These are phyloP conservation scores for Colletotrichum theobromicola DNA, from an alignment of 2,329 filamentous ascomycete genomes.

Conservation along the genomic window DNA sequence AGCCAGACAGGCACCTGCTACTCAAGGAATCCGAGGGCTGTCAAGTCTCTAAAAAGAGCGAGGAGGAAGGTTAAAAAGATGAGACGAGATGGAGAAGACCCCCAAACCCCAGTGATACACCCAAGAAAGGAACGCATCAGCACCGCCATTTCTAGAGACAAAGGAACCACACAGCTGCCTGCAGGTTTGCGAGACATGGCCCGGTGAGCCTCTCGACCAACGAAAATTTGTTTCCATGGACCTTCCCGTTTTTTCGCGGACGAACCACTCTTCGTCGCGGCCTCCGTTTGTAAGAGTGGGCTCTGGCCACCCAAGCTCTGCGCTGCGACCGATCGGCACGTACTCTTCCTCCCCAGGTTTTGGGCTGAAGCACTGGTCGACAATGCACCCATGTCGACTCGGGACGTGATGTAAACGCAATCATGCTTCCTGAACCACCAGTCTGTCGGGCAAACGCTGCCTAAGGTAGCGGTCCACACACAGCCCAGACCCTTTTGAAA, in stretches of 20 bases:
- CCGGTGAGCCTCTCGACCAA: not conserved
- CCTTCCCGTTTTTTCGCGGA: not conserved
- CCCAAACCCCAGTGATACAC: conserved; percentile 1
- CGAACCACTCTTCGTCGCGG: not conserved
- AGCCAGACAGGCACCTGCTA: not conserved
- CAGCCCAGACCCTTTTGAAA: not conserved
- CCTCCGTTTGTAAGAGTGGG: not conserved
- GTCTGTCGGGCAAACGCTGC: not conserved
- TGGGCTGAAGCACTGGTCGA: not conserved
- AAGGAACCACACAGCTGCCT: not conserved
- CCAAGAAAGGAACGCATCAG: not conserved
- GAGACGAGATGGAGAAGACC: conserved; percentile 7
- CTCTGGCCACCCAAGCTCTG: not conserved
- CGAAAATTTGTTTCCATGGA: not conserved
- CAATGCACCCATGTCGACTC: not conserved
- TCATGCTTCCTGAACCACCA: not conserved
- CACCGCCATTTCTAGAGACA: not conserved
- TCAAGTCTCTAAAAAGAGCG: not conserved
- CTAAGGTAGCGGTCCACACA: not conserved
- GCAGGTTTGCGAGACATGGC: not conserved
- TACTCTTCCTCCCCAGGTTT: not conserved
- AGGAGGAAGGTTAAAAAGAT: conserved; percentile 3
- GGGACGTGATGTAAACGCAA: not conserved
- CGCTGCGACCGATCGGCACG: not conserved
- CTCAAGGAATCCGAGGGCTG: not conserved